Evolutionary conservation across 2,329 filamentous ascomycete species (phyloP), one percentile per base, ranked within the genome.

Genomic region (Cryphonectria japonica): DNA sequence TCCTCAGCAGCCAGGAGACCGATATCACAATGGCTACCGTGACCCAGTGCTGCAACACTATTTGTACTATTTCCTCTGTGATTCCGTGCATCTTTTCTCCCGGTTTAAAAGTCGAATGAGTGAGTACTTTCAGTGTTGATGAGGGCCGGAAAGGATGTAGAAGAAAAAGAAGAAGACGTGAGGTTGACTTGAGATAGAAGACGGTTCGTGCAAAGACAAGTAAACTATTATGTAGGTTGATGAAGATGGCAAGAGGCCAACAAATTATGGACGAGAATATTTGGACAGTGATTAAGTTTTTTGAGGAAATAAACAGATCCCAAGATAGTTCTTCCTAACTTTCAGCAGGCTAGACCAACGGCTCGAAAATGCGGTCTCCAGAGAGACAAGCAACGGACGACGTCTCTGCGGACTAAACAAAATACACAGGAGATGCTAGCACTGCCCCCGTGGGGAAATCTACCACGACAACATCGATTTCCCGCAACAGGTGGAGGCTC

Each of bases 1-100:
- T 88, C 67, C 78, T 80, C n/a, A 81, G 76, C 14, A 88, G 79
- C 77, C 84, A 86, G 50, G 79, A 79, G 57, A 78, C 69, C 1
- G 83, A 19, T 26, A 78, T 65, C 34, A 80, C 73, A 54, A 79
- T 66, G 22, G 80, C 68, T 34, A 84, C 77, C 4, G 78, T 73
- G 11, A 81, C 77, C 85, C 85, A 88, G 77, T 87, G 81, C 66
- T 80, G 77, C 69, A 77, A 74, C 61, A 85, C 59, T 9, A 81
- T 73, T 43, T 79, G 75, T 61, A 83, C 66, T 68, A 84, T 66
- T 26, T 78, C 74, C 68, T 81, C 79, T 46, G 77, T 78, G 60
- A 82, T 75, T 39, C 70, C 72, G 41, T 67, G 72, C 72, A 71
- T 73, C 63, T 39, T 39, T 26, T 13, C 11, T 32, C 26, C 14